Percentiles rank a stretch among this genome's conserved stretches.
phyloP scores from a whole-genome alignment of 75 land plant species.

The Picea glauca region DNA sequence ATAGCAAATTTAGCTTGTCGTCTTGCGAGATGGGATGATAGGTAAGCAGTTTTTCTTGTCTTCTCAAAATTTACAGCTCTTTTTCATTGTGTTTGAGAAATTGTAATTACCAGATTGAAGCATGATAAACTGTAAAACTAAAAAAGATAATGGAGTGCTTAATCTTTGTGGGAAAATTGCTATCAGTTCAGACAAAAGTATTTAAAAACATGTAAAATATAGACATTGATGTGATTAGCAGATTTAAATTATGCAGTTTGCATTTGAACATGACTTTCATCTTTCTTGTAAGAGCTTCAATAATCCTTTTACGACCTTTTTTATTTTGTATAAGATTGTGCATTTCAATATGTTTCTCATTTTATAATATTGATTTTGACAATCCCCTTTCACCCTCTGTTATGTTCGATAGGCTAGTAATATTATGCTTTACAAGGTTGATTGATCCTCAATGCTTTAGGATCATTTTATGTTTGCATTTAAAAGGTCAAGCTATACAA shows the following conservation, averaged over 20 bases:
- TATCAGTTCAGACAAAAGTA: too few species aligned
- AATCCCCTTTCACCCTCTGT: too few species aligned
- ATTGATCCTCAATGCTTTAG: not conserved
- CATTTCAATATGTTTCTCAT: too few species aligned
- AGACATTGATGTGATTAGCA: not conserved
- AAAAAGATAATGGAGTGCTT: not conserved
- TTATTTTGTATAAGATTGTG: too few species aligned
- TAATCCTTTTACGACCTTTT: not conserved
- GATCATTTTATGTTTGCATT: not conserved
- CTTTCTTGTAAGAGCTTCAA: not conserved
- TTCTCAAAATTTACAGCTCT: not conserved
- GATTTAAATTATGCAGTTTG: not conserved
- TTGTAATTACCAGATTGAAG: not conserved
- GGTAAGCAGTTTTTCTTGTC: constrained; percentile 30
- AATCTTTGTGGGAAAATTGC: too few species aligned
- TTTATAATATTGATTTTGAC: too few species aligned
- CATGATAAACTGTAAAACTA: not conserved
- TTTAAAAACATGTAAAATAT: too few species aligned
- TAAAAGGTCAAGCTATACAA: not conserved
- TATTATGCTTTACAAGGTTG: not conserved
- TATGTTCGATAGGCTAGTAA: not conserved
- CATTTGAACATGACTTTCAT: not conserved
- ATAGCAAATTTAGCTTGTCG: constrained; percentile 76
- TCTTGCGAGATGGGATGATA: constrained; percentile 94
- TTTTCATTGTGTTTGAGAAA: not conserved